Evolutionary conservation across 129 eudicot species (phyloP).

Genomic region (Calendula officinalis): DNA sequence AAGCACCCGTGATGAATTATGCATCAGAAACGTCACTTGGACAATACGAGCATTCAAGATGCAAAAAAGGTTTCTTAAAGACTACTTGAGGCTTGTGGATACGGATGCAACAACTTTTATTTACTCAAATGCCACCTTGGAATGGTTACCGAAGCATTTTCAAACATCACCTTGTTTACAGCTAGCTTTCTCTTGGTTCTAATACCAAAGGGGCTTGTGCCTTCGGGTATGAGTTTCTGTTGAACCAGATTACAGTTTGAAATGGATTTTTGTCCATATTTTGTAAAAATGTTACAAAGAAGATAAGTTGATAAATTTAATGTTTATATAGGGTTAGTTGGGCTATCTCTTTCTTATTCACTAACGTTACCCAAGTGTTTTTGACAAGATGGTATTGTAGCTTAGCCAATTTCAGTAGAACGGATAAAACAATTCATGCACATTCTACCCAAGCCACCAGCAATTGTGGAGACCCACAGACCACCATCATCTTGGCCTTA

Average conservation of each 20-base stretch:
- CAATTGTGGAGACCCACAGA: constrained; percentile 49
- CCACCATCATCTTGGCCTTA: constrained; percentile 80
- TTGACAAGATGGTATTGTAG: constrained; percentile 66
- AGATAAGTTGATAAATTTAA: background rate
- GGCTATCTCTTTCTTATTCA: constrained; percentile 86
- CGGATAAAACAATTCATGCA: constrained; percentile 80
- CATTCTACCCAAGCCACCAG: constrained; percentile 72
- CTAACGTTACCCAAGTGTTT: constrained; percentile 68
- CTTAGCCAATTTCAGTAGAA: constrained; percentile 66
- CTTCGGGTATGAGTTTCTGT: constrained; percentile 46
- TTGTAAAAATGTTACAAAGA: background rate
- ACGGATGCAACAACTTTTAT: constrained; percentile 71
- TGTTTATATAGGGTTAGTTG: constrained; percentile 61
- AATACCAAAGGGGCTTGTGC: constrained; percentile 45
- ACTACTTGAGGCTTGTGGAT: constrained; percentile 59
- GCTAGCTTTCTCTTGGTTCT: constrained; percentile 62
- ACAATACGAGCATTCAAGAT: constrained; percentile 74
- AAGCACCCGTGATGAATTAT: constrained; percentile 82
- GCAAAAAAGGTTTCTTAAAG: constrained; percentile 56
- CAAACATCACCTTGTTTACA: constrained; percentile 57
- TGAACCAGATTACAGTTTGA: background rate
- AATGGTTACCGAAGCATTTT: constrained; percentile 79
- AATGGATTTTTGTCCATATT: background rate
- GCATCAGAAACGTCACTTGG: constrained; percentile 82
- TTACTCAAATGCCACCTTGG: constrained; percentile 66